Percentiles rank a stretch among this genome's conserved stretches.
phyloP scores from a whole-genome alignment of 176 grass and related monocot species.

The Ensete ventricosum region DNA sequence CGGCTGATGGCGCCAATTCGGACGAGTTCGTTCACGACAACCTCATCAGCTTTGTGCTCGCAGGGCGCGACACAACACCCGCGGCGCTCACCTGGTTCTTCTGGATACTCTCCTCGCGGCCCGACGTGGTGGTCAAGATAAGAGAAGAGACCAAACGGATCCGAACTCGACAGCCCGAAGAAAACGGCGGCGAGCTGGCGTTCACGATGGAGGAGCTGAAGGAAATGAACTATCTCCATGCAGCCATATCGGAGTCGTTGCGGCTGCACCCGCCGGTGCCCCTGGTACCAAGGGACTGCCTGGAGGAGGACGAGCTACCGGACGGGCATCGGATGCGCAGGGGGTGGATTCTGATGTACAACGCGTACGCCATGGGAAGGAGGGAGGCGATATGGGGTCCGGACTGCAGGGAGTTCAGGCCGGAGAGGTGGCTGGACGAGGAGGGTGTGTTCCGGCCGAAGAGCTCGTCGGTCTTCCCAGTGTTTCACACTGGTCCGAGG shows the following conservation, averaged over 20 bases:
- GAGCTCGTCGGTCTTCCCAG: slow-evolving; percentile 3
- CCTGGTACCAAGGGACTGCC: background rate
- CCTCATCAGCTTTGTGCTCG: slow-evolving; percentile 54
- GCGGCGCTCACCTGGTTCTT: slow-evolving; percentile 74
- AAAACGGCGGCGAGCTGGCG: background rate
- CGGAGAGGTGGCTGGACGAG: slow-evolving; percentile 9
- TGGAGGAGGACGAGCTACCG: background rate
- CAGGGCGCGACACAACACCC: slow-evolving; percentile 63
- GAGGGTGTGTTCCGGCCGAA: background rate
- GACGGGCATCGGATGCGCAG: background rate
- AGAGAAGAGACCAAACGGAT: slow-evolving; percentile 29
- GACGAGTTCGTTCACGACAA: slow-evolving; percentile 45
- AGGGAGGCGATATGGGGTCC: background rate
- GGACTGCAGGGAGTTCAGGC: slow-evolving; percentile 4
- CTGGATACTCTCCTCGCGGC: slow-evolving; percentile 41
- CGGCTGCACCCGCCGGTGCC: slow-evolving; percentile 4
- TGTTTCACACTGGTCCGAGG: slow-evolving; percentile 1
- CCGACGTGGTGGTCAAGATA: slow-evolving; percentile 39
- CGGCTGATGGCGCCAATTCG: slow-evolving; percentile 15
- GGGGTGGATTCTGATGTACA: slow-evolving; percentile 3
- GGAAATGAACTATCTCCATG: slow-evolving; percentile 8
- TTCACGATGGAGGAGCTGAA: background rate
- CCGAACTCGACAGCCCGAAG: background rate
- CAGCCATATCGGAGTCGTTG: slow-evolving; percentile 3
- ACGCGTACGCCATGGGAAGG: slow-evolving; percentile 2